Evolutionary conservation across 257 asterid species (phyloP).

Genomic region (Lycium ferocissimum): DNA sequence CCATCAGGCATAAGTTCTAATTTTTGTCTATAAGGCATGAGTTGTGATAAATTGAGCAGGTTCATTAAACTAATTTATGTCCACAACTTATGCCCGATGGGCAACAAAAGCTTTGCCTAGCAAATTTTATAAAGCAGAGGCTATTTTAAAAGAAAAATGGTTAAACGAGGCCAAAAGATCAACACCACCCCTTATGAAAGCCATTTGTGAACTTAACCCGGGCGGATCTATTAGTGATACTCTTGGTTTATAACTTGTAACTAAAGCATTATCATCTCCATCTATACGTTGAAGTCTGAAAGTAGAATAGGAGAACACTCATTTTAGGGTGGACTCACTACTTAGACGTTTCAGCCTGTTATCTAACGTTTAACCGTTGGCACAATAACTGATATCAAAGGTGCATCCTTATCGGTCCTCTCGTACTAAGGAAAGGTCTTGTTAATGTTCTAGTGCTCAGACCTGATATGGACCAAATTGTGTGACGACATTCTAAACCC

Average conservation of each 20-base stretch:
- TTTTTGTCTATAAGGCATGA: no score
- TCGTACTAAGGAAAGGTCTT: background rate
- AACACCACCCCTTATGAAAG: no score
- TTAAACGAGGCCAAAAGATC: no score
- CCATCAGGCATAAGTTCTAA: no score
- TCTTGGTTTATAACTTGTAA: background rate
- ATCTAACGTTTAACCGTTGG: no score
- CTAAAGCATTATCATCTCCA: background rate
- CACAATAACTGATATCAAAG: background rate
- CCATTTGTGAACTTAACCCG: no score
- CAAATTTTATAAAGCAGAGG: no score
- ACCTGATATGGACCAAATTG: background rate
- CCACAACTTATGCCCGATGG: no score
- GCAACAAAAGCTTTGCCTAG: no score
- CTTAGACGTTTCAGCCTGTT: background rate
- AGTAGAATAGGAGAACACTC: background rate
- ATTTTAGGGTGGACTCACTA: background rate
- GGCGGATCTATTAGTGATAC: background rate
- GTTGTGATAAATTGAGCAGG: no score
- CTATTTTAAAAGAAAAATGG: no score
- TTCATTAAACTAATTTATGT: no score
- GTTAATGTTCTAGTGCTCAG: background rate
- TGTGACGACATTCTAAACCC: background rate
- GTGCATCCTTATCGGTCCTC: background rate
- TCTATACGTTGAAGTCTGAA: background rate